Base-by-base conservation (phyloP, 2,329 filamentous ascomycete species). In the Paecilomyces niveus region DNA sequence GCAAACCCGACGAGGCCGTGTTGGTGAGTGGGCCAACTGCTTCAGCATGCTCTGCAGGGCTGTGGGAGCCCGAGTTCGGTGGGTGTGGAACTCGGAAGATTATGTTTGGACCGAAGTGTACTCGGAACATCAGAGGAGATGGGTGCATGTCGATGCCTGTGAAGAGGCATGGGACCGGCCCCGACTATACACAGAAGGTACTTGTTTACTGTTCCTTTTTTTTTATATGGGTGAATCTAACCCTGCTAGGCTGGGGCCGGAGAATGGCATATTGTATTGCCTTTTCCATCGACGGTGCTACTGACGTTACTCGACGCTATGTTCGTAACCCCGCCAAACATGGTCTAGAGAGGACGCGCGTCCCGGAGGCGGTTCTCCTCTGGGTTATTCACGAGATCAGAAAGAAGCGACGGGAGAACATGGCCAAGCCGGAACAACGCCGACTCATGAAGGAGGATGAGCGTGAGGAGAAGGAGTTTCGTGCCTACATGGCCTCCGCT, bases 21-120 rank as follows among this genome's bases (percentile, higher is more conserved):
- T 89, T 61, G 94, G 94, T 61, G 94, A 99, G 78, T 97, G 94
- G 92, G 92, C 91, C 64, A 97, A 97, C 77, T 97, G 92, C 81
- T 99, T 99, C 78, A 93, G 89, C 77, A 97, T 97, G 94, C 83
- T 99, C 56, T 97, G 93, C 80, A 86, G 93, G 60, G 94, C 94
- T 3, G 86, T 97, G 13, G 93, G 93, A 54, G 90, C 89, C 60
- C 85, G 93, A 61, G 92, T 97, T 24, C 86, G 94, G 68, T 99
- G 94, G 94, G 89, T 99, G 10, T 99, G 94, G 94, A 97, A 97
- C 67, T 88, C 89, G 31, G 94, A 97, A 74, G 94, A 97, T 72
- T 90, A 97, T 70, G 90, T 97, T 26, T 99, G 94, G 94, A 96
- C 92, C 0, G 94, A 97, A 68, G 89, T 97, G 13, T 99, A 96